Base-by-base conservation (phyloP, 2,329 filamentous ascomycete species). In the Diaporthe nobilis region DNA sequence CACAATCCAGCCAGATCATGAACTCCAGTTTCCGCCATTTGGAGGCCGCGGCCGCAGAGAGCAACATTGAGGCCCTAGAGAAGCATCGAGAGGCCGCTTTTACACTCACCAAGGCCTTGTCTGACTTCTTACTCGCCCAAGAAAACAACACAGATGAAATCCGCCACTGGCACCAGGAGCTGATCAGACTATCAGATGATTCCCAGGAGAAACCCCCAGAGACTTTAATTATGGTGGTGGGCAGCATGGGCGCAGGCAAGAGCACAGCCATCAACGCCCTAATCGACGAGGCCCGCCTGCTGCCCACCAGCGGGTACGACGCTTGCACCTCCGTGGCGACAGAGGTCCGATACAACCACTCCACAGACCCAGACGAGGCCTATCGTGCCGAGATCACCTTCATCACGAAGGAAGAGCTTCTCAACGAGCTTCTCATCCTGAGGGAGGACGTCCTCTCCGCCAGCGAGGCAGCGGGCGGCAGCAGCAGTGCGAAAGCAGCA, bases 271-370 rank as follows among this genome's bases (percentile, higher is more conserved):
- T 93, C 80, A 92, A 92, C 79, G 90, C 90, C 1, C 81, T 92
- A 49, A 83, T 92, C 1, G 90, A 92, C 44, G 90, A 92, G 78
- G 1, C 17, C 15, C 17, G 86, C 87, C 77, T 85, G 2, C 74
- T 84, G 4, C 83, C 82, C 0, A 84, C 83, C 2, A 82, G 80
- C 63, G 90, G 80, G 90, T 92, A 88, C 84, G 89, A 67, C n/a
- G 90, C 90, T 2, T 92, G 90, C 75, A 92, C 91, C 0, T 90
- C 90, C 0, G 90, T 90, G 0, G 86, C 91, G 0, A 92, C 90
- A 0, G 90, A 92, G 78, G 86, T 93, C 2, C 88, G 87, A 0
- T 92, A 87, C 81, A 92, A 92, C 70, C 47, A 86, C 58, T 86
- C 83, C 31, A 82, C 82, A 3, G 82, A 84, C 53, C 79, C 83